Evolutionary conservation across 257 asterid genomes (phyloP), one percentile per base, ranked within the genome.

Genomic region (Przewalskia tangutica): DNA sequence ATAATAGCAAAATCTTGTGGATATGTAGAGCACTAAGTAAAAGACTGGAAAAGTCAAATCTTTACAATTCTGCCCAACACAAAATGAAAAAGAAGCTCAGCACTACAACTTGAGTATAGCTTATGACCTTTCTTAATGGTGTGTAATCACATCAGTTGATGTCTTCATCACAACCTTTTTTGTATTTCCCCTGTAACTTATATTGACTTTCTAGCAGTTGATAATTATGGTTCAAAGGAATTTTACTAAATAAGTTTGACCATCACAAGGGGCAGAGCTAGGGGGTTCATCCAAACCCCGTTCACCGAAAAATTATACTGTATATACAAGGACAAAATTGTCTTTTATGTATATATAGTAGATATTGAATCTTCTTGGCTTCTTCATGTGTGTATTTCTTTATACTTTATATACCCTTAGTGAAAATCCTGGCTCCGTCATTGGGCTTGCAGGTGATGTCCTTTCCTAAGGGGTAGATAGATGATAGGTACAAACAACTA

Each of bases 111-210:
- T 62, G 40, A 60, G 67, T 20, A 36, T 20, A 23, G 40, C 67
- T 23, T 62, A 62, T 62, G 42, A 48, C 60, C 13, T 48, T 48
- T 73, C 38, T 34, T 23, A 73, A 73, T 50, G 62, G 23, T 73
- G 58, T 50, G 44, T 73, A 50, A 50, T 36, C 75, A 66, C 50
- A 36, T 75, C 79, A 50, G 13, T 13, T 75, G 58, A 13, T 50
- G 79, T 75, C 62, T 75, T 50, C 79, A 75, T 75, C 79, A 75
- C 13, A 23, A 75, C 13, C 62, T 75, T 75, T 73, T 50, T 50
- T 48, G 79, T 23, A 23, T 68, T 40, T 5, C 34, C 0, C 9
- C 3, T 70, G 7, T 53, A 71, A 38, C 9, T 55, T 48, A 20
- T 38, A 17, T 81, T 42, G 56, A 50, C 32, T 20, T 55, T 11